A percentile compares a stretch with the other conserved stretches of the same genome.
These are phyloP conservation scores for Saccharomycopsis babjevae DNA, from an alignment of 805 yeast genomes.

Conservation along the genomic window DNA sequence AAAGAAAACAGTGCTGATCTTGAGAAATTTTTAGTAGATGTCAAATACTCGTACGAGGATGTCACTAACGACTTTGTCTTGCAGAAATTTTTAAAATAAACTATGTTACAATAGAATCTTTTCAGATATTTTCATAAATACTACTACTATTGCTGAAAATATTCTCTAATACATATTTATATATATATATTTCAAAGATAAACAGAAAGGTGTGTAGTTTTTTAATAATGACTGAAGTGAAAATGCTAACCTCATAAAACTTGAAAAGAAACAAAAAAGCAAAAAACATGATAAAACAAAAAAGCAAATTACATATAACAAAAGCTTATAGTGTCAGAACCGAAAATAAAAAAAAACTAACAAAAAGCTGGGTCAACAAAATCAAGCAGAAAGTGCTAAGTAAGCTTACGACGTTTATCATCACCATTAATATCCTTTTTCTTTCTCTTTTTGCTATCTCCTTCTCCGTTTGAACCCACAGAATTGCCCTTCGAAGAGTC, in stretches of 20 bases:
- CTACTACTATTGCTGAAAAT: too few relatives aligned
- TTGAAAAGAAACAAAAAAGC: too few relatives aligned
- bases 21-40: conserved; percentile 52
- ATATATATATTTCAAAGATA: too few relatives aligned
- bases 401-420: conserved; percentile 10
- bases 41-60: conserved; percentile 70
- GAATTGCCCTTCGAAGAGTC: conserved; percentile 10
- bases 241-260: too few relatives aligned
- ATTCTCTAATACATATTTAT: too few relatives aligned
- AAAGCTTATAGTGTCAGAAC: not conserved
- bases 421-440: conserved; percentile 8
- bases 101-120: not conserved
- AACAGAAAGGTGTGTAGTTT: too few relatives aligned
- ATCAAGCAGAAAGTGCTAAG: not conserved
- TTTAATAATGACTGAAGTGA: too few relatives aligned
- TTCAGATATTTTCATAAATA: too few relatives aligned
- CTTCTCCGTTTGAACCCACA: conserved; percentile 10
- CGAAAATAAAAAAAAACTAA: too few relatives aligned
- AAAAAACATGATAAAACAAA: too few relatives aligned
- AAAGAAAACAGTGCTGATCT: conserved; percentile 54
- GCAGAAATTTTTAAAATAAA: conserved; percentile 51
- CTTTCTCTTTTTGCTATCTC: conserved; percentile 16
- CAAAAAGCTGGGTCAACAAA: not conserved
- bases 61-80: conserved; percentile 86
- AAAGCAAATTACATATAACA: not conserved